These are phyloP conservation scores for Trichophyton equinum DNA, from an alignment of 2,329 filamentous ascomycete genomes.

Conservation along the genomic window DNA sequence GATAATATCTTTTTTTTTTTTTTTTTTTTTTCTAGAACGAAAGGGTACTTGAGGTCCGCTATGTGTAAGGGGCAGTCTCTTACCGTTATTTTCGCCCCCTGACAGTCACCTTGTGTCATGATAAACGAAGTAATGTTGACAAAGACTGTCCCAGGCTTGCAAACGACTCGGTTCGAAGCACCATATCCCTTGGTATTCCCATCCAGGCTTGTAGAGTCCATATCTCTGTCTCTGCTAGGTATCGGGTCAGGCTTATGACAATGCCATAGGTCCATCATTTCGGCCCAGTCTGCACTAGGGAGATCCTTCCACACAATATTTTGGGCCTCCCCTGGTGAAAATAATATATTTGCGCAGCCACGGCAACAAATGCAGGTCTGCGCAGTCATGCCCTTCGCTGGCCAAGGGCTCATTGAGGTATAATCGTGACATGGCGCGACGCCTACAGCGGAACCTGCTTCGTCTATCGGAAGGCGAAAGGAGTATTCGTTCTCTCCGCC, in stretches of 20 bases:
- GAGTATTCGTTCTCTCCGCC: slow-evolving; percentile 36
- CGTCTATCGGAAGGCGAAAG: slow-evolving; percentile 42
- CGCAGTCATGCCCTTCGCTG: slow-evolving; percentile 26
- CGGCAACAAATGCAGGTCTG: slow-evolving; percentile 28
- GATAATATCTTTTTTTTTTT: too few relatives aligned
- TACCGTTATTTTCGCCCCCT: slow-evolving; percentile 29
- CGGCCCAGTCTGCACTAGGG: slow-evolving; percentile 93
- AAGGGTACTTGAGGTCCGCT: not conserved
- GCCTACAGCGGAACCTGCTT: slow-evolving; percentile 11
- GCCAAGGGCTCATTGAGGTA: slow-evolving; percentile 28
- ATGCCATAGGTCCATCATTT: slow-evolving; percentile 99
- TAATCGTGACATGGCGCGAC: slow-evolving; percentile 10
- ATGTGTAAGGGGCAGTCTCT: slow-evolving; percentile 11
- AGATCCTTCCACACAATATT: slow-evolving; percentile 71
- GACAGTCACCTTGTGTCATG: slow-evolving; percentile 55
- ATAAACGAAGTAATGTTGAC: slow-evolving; percentile 72
- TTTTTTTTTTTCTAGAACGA: not conserved
- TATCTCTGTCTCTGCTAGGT: slow-evolving; percentile 14
- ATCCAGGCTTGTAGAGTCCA: slow-evolving; percentile 35
- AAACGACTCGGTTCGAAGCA: slow-evolving; percentile 61
- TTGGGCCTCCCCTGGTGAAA: slow-evolving; percentile 15
- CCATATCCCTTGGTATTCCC: slow-evolving; percentile 61
- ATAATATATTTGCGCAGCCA: slow-evolving; percentile 23
- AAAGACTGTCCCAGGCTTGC: slow-evolving; percentile 56
- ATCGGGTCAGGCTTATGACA: slow-evolving; percentile 69